These are phyloP conservation scores for Nothomitra cinnamomea DNA, from an alignment of 2,329 filamentous ascomycete species.

Conservation along the genomic window DNA sequence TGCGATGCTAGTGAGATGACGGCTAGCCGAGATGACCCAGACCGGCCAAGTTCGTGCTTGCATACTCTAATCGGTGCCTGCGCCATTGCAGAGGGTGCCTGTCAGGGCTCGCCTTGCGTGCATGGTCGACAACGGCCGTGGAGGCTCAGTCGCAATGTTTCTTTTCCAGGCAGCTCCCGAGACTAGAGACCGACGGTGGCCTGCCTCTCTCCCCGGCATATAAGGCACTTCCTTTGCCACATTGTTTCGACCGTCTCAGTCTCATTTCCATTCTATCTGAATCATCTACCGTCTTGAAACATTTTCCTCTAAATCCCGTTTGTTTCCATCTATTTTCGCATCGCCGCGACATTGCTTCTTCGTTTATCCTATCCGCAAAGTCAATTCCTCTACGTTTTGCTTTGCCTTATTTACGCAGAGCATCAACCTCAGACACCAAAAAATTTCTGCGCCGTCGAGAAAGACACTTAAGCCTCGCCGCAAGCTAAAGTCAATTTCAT, in stretches of 20 bases:
- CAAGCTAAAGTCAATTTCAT: background rate
- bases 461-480: background rate
- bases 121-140: background rate
- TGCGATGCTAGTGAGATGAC: slow-evolving; percentile 1
- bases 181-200: background rate
- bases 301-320: background rate
- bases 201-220: background rate
- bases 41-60: background rate
- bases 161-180: slow-evolving; percentile 1
- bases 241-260: background rate
- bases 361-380: background rate
- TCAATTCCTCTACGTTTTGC: background rate
- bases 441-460: background rate
- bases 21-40: background rate
- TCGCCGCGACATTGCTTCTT: background rate
- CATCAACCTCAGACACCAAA: background rate
- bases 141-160: slow-evolving; percentile 1
- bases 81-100: background rate
- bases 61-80: background rate
- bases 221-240: slow-evolving; percentile 1
- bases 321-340: background rate
- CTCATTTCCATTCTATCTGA: background rate
- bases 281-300: background rate
- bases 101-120: background rate
- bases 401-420: background rate